Evolutionary conservation across 495 filamentous ascomycete species (phyloP).

Genomic region (Pseudotulostoma volvatum): DNA sequence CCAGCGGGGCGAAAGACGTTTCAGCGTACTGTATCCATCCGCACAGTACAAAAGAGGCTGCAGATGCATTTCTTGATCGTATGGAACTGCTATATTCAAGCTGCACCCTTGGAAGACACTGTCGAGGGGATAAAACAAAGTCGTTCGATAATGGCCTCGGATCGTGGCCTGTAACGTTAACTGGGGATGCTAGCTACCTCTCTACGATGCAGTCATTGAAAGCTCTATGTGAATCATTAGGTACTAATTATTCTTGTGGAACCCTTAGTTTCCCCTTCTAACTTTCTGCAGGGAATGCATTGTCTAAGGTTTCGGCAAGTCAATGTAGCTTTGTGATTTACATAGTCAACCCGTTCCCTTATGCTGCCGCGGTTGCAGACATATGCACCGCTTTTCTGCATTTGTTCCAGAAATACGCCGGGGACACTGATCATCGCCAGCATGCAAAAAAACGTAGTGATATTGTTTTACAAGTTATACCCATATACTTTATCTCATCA

Average conservation of each 20-base stretch:
- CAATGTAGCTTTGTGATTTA: constrained; percentile 69
- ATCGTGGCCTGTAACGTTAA: constrained; percentile 25
- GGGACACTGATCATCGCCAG: constrained; percentile 30
- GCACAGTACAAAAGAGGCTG: constrained; percentile 35
- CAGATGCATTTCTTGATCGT: constrained; percentile 53
- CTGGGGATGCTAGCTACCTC: constrained; percentile 15
- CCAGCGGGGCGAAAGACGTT: constrained; percentile 63
- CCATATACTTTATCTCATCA: constrained; percentile 52
- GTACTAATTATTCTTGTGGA: constrained; percentile 14
- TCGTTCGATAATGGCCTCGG: constrained; percentile 43
- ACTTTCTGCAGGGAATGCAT: constrained; percentile 18
- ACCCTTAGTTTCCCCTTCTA: too few species aligned
- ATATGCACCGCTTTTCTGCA: constrained; percentile 65
- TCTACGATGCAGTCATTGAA: constrained; percentile 23
- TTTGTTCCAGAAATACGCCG: constrained; percentile 54
- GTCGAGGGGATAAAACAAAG: constrained; percentile 34
- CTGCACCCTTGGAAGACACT: constrained; percentile 60
- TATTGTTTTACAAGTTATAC: constrained; percentile 69
- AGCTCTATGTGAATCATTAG: constrained; percentile 25
- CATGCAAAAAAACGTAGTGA: constrained; percentile 42
- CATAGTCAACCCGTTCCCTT: constrained; percentile 60
- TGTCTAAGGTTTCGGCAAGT: constrained; percentile 28
- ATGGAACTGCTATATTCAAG: constrained; percentile 61
- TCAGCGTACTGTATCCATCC: constrained; percentile 70
- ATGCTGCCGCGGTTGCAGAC: constrained; percentile 48